Percentiles rank a stretch among this genome's conserved stretches.
These are phyloP conservation scores for Lasiosphaeria ovina DNA, from an alignment of 495 filamentous ascomycete genomes.

Conservation along the genomic window DNA sequence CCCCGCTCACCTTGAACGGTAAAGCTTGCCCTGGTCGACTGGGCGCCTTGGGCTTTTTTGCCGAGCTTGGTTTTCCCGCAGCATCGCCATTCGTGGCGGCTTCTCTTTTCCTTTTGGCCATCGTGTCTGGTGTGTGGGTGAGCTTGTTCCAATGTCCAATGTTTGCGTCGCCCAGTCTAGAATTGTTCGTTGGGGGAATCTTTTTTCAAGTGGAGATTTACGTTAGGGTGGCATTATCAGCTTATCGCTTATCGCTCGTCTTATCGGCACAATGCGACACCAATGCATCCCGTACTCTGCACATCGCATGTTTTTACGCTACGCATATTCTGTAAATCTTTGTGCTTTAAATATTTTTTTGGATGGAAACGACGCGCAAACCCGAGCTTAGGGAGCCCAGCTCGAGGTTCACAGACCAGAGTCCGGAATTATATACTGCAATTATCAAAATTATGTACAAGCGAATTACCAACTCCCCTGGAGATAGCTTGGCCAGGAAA, in stretches of 20 bases:
- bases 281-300: background rate
- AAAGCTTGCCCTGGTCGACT: conserved; percentile 11
- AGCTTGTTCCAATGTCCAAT: background rate
- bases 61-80: conserved; percentile 17
- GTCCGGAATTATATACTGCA: no score
- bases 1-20: conserved; percentile 28
- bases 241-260: conserved; percentile 9
- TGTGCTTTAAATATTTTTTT: no score
- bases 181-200: background rate
- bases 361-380: no score
- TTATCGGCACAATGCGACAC: background rate
- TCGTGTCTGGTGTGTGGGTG: conserved; percentile 32
- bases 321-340: no score
- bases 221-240: background rate
- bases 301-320: no score
- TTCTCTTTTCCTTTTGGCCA: conserved; percentile 78
- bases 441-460: no score
- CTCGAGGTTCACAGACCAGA: no score
- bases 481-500: no score
- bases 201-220: conserved; percentile 2
- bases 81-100: conserved; percentile 27
- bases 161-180: background rate
- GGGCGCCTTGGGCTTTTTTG: conserved; percentile 42
- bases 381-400: no score
- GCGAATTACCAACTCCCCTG: no score